A percentile compares a stretch with the other conserved stretches of the same genome.
phyloP scores from a whole-genome alignment of 176 grass and related monocot genomes.

The Olyra latifolia region DNA sequence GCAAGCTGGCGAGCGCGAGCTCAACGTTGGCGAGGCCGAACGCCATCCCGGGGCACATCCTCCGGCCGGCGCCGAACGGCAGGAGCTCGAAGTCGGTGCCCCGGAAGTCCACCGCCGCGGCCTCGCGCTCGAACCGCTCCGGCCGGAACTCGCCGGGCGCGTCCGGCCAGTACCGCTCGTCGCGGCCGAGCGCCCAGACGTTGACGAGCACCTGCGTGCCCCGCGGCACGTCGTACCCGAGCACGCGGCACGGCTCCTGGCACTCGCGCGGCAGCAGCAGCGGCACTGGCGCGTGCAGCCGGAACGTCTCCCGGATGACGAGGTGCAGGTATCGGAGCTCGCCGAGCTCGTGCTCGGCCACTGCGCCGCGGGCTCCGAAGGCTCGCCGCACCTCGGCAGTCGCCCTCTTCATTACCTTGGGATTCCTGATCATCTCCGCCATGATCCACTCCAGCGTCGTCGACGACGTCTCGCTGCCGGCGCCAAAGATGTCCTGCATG shows the following conservation, averaged over 20 bases:
- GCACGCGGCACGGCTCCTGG: not conserved
- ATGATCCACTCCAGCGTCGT: constrained; percentile 30
- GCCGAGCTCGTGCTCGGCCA: constrained; percentile 13
- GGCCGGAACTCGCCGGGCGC: constrained; percentile 18
- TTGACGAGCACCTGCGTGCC: constrained; percentile 33
- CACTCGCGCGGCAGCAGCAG: constrained; percentile 37
- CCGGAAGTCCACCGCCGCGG: not conserved
- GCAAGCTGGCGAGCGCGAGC: constrained; percentile 13
- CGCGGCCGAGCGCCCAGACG: constrained; percentile 39
- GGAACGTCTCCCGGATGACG: constrained; percentile 39
- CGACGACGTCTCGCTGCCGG: constrained; percentile 31
- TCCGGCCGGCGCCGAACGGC: constrained; percentile 23
- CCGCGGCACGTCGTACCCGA: constrained; percentile 33
- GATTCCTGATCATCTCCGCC: constrained; percentile 38
- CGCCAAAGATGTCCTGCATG: constrained; percentile 35
- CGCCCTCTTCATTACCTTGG: constrained; percentile 9
- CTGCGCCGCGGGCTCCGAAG: not conserved
- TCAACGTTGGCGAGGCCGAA: constrained; percentile 35
- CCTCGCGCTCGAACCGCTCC: not conserved
- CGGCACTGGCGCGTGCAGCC: constrained; percentile 30
- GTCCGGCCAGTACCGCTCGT: constrained; percentile 24
- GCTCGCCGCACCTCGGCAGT: constrained; percentile 37
- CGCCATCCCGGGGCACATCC: constrained; percentile 35
- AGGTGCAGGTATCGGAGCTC: constrained; percentile 30
- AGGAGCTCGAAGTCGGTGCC: not conserved